Evolutionary conservation across 345 rosid species (phyloP).

Genomic region (Odontarrhena argentea): DNA sequence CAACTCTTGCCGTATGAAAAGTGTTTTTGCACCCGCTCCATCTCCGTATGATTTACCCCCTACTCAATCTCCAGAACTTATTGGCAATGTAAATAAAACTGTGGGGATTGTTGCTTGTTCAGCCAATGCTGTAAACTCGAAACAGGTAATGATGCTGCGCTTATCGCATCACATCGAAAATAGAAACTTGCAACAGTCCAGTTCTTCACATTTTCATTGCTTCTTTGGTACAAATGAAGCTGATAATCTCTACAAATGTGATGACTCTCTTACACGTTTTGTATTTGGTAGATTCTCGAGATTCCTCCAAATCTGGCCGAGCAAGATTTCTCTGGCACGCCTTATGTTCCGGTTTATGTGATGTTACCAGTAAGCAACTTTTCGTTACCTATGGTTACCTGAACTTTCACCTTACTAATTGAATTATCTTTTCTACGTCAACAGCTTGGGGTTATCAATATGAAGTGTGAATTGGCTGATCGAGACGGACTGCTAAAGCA

Average conservation of each 20-base stretch:
- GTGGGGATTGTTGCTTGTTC: slow-evolving; percentile 56
- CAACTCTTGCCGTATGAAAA: slow-evolving; percentile 71
- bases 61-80: slow-evolving; percentile 57
- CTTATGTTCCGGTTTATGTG: slow-evolving; percentile 87
- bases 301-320: slow-evolving; percentile 61
- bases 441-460: slow-evolving; percentile 89
- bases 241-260: slow-evolving; percentile 12
- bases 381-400: neutral
- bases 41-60: slow-evolving; percentile 64
- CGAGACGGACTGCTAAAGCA: slow-evolving; percentile 82
- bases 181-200: neutral
- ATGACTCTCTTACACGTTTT: slow-evolving; percentile 25
- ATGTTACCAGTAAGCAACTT: slow-evolving; percentile 83
- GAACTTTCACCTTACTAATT: slow-evolving; percentile 13
- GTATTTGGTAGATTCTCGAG: slow-evolving; percentile 52
- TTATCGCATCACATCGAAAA: slow-evolving; percentile 3
- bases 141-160: slow-evolving; percentile 59
- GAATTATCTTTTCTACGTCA: slow-evolving; percentile 26
- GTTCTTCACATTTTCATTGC: slow-evolving; percentile 22
- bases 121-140: slow-evolving; percentile 51
- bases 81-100: slow-evolving; percentile 60
- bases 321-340: slow-evolving; percentile 81
- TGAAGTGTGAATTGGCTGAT: slow-evolving; percentile 91
- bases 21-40: slow-evolving; percentile 68
- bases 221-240: neutral